Conservation (phyloP, 2,329 filamentous ascomycete species). For the Aspergillus ibericus region DNA sequence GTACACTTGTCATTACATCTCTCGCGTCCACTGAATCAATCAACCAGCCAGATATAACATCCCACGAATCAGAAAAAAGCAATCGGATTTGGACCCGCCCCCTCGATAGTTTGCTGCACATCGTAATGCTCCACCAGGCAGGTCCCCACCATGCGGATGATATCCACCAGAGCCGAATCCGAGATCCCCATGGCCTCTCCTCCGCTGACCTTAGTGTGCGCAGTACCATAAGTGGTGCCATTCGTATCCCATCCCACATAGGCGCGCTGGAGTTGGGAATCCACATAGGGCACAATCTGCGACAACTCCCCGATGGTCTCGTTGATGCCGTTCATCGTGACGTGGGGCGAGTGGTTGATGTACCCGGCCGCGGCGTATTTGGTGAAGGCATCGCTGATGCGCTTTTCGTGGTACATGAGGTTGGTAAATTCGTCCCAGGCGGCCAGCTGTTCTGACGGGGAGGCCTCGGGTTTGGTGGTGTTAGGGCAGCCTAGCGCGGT, state of each 20-base stretch:
- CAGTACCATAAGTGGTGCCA: background rate
- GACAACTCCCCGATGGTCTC: background rate
- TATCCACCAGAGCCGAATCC: constrained; percentile 2
- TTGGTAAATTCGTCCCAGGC: constrained; percentile 1
- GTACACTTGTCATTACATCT: too few species aligned
- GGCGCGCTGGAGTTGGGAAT: background rate
- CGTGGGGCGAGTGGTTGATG: constrained; percentile 7
- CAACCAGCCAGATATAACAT: too few species aligned
- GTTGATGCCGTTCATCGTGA: background rate
- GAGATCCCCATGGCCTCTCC: background rate
- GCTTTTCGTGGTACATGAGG: background rate
- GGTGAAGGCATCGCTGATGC: background rate
- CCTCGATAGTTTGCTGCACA: background rate
- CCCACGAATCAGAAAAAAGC: background rate
- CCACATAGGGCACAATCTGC: background rate
- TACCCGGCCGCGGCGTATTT: constrained; percentile 1
- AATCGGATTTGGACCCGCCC: background rate
- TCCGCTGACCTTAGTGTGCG: background rate
- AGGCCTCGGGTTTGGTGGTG: constrained; percentile 1
- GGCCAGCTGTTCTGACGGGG: background rate
- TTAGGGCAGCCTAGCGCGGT: background rate
- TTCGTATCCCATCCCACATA: constrained; percentile 1
- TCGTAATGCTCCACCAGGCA: constrained; percentile 11
- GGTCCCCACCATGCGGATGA: constrained; percentile 8
- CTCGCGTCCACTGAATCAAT: too few species aligned